Evolutionary conservation across 768 basidiomycete genomes (phyloP).

Genomic region (Crassisporium funariophilum): DNA sequence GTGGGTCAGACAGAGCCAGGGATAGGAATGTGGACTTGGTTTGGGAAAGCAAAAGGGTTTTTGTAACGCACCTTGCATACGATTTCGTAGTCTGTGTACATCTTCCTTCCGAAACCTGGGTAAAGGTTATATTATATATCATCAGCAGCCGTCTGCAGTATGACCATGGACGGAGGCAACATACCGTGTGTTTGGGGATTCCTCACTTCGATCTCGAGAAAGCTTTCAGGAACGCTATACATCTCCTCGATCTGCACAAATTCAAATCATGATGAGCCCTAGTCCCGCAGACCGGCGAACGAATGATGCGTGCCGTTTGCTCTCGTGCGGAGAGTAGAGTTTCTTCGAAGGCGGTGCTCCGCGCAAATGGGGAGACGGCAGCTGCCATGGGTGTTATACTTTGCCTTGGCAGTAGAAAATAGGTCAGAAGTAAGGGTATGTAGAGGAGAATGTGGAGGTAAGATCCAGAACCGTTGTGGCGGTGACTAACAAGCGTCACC

Average conservation of each 20-base stretch:
- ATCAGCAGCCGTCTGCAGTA: not conserved
- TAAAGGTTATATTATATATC: conserved; percentile 30
- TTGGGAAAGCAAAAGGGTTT: conserved; percentile 4
- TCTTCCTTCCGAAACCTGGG: conserved; percentile 59
- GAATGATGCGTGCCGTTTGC: conserved; percentile 51
- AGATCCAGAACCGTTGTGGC: too few species aligned
- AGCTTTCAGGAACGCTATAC: conserved; percentile 97
- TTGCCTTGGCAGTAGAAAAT: too few species aligned
- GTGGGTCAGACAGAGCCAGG: not conserved
- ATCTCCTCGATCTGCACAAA: conserved; percentile 87
- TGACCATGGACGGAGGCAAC: conserved; percentile 19
- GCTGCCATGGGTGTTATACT: too few species aligned
- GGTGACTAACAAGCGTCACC: too few species aligned
- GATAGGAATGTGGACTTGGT: not conserved
- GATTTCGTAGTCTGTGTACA: conserved; percentile 99
- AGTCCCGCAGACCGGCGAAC: conserved; percentile 17
- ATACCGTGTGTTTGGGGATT: conserved; percentile 97
- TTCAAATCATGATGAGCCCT: not conserved
- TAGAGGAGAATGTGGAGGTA: too few species aligned
- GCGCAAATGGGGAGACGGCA: conserved; percentile 63
- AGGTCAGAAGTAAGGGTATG: too few species aligned
- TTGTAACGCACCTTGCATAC: conserved; percentile 79
- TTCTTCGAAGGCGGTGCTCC: conserved; percentile 59
- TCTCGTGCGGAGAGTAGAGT: conserved; percentile 50
- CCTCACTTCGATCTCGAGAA: conserved; percentile 95